These are phyloP conservation scores for Hypomyces rosellus DNA, from an alignment of 2,329 filamentous ascomycete species.

Conservation along the genomic window DNA sequence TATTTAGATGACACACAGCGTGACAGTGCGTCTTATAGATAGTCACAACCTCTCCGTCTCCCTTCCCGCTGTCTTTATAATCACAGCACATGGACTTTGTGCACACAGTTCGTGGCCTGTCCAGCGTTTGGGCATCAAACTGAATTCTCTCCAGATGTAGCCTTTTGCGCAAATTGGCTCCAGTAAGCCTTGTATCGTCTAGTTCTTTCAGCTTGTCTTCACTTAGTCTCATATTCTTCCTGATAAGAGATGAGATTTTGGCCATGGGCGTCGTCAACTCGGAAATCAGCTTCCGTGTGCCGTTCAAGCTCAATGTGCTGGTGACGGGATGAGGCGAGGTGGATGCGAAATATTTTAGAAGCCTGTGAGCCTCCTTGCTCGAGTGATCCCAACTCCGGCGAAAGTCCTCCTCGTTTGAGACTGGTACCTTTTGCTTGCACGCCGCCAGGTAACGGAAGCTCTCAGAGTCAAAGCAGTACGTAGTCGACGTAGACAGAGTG, in stretches of 20 bases:
- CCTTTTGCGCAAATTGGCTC: background rate
- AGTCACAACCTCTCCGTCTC: background rate
- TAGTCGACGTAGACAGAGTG: slow-evolving; percentile 1
- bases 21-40: slow-evolving; percentile 17
- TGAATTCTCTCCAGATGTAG: slow-evolving; percentile 5
- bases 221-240: slow-evolving; percentile 8
- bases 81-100: slow-evolving; percentile 11
- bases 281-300: slow-evolving; percentile 4
- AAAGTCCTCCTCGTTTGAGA: background rate
- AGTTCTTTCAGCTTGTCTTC: background rate
- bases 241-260: slow-evolving; percentile 9
- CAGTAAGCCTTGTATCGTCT: background rate
- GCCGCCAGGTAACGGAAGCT: slow-evolving; percentile 9
- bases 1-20: slow-evolving; percentile 5
- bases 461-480: slow-evolving; percentile 9
- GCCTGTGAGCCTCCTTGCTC: slow-evolving; percentile 7
- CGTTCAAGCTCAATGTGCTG: slow-evolving; percentile 17
- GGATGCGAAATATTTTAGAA: slow-evolving; percentile 6
- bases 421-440: background rate
- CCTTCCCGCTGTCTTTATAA: slow-evolving; percentile 2
- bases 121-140: background rate
- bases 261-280: slow-evolving; percentile 16
- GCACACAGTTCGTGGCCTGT: slow-evolving; percentile 10
- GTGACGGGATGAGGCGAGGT: slow-evolving; percentile 14
- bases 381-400: slow-evolving; percentile 17